Percentiles rank a stretch among this genome's conserved stretches.
Conservation (phyloP, 106 monocot genomes). For the Dioscorea dumetorum region DNA sequence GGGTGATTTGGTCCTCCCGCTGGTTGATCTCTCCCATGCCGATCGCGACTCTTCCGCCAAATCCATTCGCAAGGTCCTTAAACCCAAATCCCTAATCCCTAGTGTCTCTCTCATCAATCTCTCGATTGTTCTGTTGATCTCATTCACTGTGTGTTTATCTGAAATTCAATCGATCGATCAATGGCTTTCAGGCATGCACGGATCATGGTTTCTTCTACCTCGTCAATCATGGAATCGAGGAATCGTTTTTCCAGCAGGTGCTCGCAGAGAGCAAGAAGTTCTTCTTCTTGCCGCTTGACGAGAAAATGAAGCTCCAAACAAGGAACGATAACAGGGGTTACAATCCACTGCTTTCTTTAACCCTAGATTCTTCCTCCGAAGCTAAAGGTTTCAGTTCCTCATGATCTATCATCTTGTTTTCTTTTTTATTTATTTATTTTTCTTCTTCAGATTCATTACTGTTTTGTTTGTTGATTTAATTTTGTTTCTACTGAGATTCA, state of each 20-base stretch:
- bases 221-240: constrained; percentile 76
- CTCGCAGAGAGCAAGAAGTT: constrained; percentile 66
- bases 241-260: constrained; percentile 15
- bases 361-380: constrained; percentile 48
- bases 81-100: neutral
- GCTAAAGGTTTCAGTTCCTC: constrained; percentile 28
- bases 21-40: constrained; percentile 53
- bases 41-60: constrained; percentile 45
- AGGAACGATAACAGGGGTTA: constrained; percentile 55
- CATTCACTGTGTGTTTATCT: neutral
- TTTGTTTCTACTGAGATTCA: constrained; percentile 6
- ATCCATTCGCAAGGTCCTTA: constrained; percentile 44
- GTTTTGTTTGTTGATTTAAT: too few relatives aligned
- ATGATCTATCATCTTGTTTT: too few relatives aligned
- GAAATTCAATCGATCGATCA: neutral
- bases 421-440: too few relatives aligned
- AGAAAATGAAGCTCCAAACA: constrained; percentile 60
- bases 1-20: constrained; percentile 29
- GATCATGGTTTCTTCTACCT: constrained; percentile 93
- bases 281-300: constrained; percentile 49
- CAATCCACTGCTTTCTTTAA: constrained; percentile 54
- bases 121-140: neutral
- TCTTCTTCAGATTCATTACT: too few relatives aligned
- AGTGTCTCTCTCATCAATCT: neutral
- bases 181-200: constrained; percentile 60